Evolutionary conservation across 2,329 filamentous ascomycete genomes (phyloP).

Genomic region (Colletotrichum sp.): DNA sequence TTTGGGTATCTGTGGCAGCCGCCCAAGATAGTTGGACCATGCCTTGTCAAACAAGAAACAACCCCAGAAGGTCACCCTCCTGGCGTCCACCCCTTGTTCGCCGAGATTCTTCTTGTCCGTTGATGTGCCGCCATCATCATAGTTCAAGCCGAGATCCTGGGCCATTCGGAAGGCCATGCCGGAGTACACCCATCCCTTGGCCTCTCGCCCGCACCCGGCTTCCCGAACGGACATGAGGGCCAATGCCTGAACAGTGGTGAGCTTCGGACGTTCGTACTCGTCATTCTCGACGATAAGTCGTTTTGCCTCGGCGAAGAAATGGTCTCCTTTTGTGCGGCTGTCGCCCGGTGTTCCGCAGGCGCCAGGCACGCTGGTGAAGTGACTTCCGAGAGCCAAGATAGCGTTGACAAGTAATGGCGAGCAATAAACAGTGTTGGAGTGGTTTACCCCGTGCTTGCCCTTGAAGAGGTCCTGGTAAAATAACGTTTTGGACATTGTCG

Average conservation of each 20-base stretch:
- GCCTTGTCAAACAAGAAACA: conserved; percentile 99
- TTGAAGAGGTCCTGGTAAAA: conserved; percentile 86
- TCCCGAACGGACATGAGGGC: conserved; percentile 96
- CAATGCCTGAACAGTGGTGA: conserved; percentile 91
- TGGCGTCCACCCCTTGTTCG: conserved; percentile 86
- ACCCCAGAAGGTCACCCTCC: conserved; percentile 94
- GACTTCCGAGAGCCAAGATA: conserved; percentile 90
- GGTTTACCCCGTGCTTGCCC: conserved; percentile 63
- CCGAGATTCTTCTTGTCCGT: conserved; percentile 64
- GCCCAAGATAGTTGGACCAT: conserved; percentile 96
- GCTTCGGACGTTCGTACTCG: conserved; percentile 85
- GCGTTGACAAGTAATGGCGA: conserved; percentile 90
- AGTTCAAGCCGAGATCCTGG: conserved; percentile 88
- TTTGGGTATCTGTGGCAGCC: conserved; percentile 83
- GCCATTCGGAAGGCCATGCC: conserved; percentile 99
- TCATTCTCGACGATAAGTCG: conserved; percentile 88
- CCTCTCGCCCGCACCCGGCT: conserved; percentile 91
- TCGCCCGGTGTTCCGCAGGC: conserved; percentile 76
- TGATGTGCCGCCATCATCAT: conserved; percentile 74
- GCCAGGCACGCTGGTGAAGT: conserved; percentile 81
- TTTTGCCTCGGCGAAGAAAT: conserved; percentile 96
- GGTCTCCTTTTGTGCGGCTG: conserved; percentile 86
- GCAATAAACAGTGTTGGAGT: conserved; percentile 74
- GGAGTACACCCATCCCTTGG: conserved; percentile 97
- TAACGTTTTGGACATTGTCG: conserved; percentile 82